A percentile compares a stretch with the other conserved stretches of the same genome.
phyloP scores from a whole-genome alignment of 1,284 basidiomycete genomes.

The Pseudomicrostroma phylloplanum region DNA sequence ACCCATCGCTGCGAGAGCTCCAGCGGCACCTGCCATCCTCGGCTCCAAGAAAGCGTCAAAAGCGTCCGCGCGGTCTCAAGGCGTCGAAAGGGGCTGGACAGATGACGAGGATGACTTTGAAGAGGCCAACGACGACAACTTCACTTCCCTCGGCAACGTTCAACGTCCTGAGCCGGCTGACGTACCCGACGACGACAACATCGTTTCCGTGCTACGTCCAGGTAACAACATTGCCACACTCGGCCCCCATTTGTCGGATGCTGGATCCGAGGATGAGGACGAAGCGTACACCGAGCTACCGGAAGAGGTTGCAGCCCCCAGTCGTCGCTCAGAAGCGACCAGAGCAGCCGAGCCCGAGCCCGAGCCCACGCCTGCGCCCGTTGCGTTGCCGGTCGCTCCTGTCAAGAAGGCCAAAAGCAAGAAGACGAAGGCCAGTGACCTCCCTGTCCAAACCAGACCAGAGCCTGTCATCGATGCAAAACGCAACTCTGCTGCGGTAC shows the following conservation, averaged over 20 bases:
- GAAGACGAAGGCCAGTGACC: background rate
- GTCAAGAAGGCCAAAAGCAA: slow-evolving; percentile 1
- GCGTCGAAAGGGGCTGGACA: background rate
- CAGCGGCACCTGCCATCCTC: too few species aligned
- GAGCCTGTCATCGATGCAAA: too few species aligned
- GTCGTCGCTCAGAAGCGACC: too few species aligned
- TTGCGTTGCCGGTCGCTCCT: background rate
- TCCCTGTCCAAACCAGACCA: too few species aligned
- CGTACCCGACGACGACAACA: background rate
- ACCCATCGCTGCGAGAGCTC: too few species aligned
- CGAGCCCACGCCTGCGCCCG: background rate
- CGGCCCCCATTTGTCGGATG: background rate
- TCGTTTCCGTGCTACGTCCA: background rate
- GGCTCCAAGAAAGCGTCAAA: too few species aligned
- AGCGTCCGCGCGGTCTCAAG: too few species aligned
- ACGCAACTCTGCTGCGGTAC: too few species aligned
- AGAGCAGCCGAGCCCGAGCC: background rate
- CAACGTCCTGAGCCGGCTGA: background rate
- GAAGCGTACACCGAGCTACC: background rate
- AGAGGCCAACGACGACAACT: slow-evolving; percentile 1
- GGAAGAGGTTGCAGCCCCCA: background rate
- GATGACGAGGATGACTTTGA: slow-evolving; percentile 4
- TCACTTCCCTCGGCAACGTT: background rate
- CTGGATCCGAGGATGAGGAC: background rate
- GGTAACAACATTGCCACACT: background rate